These are phyloP conservation scores for Fonsecaea monophora DNA, from an alignment of 2,329 filamentous ascomycete genomes.

Conservation along the genomic window DNA sequence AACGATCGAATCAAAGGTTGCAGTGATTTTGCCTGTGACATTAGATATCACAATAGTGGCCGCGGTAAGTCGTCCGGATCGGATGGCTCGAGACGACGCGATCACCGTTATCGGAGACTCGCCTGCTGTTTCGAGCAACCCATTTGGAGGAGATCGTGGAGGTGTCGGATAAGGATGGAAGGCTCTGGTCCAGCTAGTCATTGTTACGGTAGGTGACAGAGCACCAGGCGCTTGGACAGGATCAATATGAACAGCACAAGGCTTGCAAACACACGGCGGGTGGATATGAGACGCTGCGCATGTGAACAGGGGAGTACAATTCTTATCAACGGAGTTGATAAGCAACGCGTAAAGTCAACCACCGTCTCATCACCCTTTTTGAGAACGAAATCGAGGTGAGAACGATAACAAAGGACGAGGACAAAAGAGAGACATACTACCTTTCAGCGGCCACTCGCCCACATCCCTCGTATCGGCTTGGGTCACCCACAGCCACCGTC, in stretches of 20 bases:
- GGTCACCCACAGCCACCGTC: slow-evolving; percentile 5
- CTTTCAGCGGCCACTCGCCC: slow-evolving; percentile 13
- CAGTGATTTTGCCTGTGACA: slow-evolving; percentile 80
- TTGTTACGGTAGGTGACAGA: slow-evolving; percentile 24
- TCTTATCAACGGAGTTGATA: slow-evolving; percentile 37
- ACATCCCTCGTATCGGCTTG: slow-evolving; percentile 16
- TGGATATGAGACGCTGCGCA: slow-evolving; percentile 22
- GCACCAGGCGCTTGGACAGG: slow-evolving; percentile 20
- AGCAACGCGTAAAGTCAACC: slow-evolving; percentile 21
- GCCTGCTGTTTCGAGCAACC: slow-evolving; percentile 26
- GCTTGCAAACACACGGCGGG: slow-evolving; percentile 9
- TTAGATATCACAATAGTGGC: slow-evolving; percentile 83
- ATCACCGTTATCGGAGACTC: slow-evolving; percentile 71
- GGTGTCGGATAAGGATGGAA: slow-evolving; percentile 38
- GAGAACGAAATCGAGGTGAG: slow-evolving; percentile 19
- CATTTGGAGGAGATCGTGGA: slow-evolving; percentile 38
- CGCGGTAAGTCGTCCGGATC: slow-evolving; percentile 77
- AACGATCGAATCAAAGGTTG: slow-evolving; percentile 75
- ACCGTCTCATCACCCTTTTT: slow-evolving; percentile 19
- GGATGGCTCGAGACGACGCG: slow-evolving; percentile 80
- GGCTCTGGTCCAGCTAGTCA: slow-evolving; percentile 32
- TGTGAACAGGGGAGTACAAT: slow-evolving; percentile 31
- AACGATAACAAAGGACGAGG: slow-evolving; percentile 17
- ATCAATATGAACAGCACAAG: slow-evolving; percentile 17
- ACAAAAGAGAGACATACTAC: slow-evolving; percentile 20